Evolutionary conservation across 306 rosid species (phyloP), one percentile per base, ranked within the genome.

Genomic region (Citrullus amarus): DNA sequence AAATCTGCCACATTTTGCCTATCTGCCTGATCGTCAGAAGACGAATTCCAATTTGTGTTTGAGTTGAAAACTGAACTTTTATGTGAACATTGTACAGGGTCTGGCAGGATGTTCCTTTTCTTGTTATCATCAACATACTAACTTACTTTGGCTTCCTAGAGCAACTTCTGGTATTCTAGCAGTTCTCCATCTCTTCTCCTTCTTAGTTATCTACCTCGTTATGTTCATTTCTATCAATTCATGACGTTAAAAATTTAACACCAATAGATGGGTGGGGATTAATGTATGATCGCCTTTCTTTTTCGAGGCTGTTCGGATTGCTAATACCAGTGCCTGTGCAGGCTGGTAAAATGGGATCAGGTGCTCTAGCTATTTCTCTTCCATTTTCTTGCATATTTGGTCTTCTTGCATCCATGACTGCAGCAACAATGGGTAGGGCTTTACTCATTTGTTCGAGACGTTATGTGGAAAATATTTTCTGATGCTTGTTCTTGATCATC

Each of bases 381-480:
- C 96, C 95, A 20, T 93, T 88, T 85, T 89, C 98, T 68, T 91
- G 94, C 83, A 82, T 93, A 69, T 78, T 91, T 81, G 95, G 98
- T 57, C 96, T 88, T 83, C 85, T 91, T 82, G 91, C 95, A 81
- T 89, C 95, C 81, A 86, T 93, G 90, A 81, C 98, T 38, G 80
- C 98, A 59, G 84, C 89, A 53, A 88, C 96, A 73, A 93, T 91
- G 93, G 96, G 98, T 91, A 80, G 25, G 83, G 30, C 53, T 83
- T 76, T 68, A 82, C 74, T 80, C 34, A 6, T 68, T 81, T 22
- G 69, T 44, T 44, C 46, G 78, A 54, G 38, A 74, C 70, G 73
- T 30, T 30, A 32, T 62, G 5, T 43, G 12, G n/a, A 32, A 34
- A 34, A 15, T 16, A 63, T 6, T 62, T 32, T 62, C 18, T 1